phyloP scores from a whole-genome alignment of 257 asterid genomes.

The Solanum appendiculatum region DNA sequence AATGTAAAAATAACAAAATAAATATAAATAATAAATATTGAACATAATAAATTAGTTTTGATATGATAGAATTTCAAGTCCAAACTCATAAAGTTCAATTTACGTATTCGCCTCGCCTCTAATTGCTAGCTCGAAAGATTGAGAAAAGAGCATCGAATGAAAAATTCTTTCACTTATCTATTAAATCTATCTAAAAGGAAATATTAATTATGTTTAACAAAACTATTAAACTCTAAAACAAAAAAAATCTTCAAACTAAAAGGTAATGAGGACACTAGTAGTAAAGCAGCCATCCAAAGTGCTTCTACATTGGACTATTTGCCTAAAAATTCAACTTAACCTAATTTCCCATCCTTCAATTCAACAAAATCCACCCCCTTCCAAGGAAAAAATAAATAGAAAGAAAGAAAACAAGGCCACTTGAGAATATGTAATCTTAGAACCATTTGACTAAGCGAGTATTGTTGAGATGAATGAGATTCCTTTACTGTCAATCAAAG shows the following conservation, averaged over 20 bases:
- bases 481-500: background rate
- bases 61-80: background rate
- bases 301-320: background rate
- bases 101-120: background rate
- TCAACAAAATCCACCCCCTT: background rate
- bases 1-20: background rate
- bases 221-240: background rate
- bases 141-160: background rate
- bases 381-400: background rate
- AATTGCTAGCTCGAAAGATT: background rate
- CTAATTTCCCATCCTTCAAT: background rate
- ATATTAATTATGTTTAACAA: background rate
- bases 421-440: background rate
- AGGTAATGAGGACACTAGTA: background rate
- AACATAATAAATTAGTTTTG: background rate
- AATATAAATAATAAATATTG: background rate
- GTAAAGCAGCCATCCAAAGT: conserved; percentile 15
- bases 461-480: background rate
- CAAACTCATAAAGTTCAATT: background rate
- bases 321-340: background rate
- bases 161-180: background rate
- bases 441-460: background rate
- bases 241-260: background rate
- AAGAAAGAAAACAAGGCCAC: background rate
- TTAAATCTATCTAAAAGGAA: background rate